Percentiles rank a stretch among this genome's conserved stretches.
phyloP scores from a whole-genome alignment of 768 basidiomycete genomes.

The Amanita phalloides region DNA sequence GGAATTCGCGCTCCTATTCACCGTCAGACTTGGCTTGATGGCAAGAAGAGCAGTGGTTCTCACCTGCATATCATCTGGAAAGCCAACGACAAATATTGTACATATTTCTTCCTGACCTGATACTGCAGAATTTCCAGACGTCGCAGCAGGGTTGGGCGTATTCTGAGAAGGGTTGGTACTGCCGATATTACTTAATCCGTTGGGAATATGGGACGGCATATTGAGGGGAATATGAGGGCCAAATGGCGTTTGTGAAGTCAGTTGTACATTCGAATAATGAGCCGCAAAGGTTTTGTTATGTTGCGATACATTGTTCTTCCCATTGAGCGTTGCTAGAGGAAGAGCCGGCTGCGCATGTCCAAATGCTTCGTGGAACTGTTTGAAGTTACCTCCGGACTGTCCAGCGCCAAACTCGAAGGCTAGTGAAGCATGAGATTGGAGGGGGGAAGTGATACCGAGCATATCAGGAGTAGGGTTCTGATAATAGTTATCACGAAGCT shows the following conservation, averaged over 20 bases:
- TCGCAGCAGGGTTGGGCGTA: constrained; percentile 15
- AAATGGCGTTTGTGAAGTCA: constrained; percentile 69
- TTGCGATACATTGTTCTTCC: constrained; percentile 2
- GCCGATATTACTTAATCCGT: constrained; percentile 7
- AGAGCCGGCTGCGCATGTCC: background rate
- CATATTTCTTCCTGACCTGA: constrained; percentile 76
- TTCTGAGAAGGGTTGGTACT: constrained; percentile 10
- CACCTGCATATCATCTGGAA: constrained; percentile 98
- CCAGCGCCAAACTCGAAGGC: constrained; percentile 23
- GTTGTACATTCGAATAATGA: constrained; percentile 23
- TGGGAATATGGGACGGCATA: constrained; percentile 13
- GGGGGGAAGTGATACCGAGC: constrained; percentile 27
- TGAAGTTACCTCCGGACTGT: constrained; percentile 11
- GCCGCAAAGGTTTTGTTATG: constrained; percentile 16
- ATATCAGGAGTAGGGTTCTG: constrained; percentile 21
- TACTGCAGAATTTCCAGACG: constrained; percentile 16
- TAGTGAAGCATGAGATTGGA: constrained; percentile 23
- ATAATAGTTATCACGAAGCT: constrained; percentile 17
- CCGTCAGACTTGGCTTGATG: constrained; percentile 9
- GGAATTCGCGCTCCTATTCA: constrained; percentile 91
- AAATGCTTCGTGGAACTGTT: constrained; percentile 1
- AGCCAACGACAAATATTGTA: constrained; percentile 97
- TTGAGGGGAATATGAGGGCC: constrained; percentile 53
- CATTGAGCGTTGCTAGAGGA: background rate
- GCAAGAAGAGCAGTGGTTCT: constrained; percentile 17